These are phyloP conservation scores for Phytophthora kernoviae DNA, from an alignment of 352 stramenopile genomes.

Conservation along the genomic window DNA sequence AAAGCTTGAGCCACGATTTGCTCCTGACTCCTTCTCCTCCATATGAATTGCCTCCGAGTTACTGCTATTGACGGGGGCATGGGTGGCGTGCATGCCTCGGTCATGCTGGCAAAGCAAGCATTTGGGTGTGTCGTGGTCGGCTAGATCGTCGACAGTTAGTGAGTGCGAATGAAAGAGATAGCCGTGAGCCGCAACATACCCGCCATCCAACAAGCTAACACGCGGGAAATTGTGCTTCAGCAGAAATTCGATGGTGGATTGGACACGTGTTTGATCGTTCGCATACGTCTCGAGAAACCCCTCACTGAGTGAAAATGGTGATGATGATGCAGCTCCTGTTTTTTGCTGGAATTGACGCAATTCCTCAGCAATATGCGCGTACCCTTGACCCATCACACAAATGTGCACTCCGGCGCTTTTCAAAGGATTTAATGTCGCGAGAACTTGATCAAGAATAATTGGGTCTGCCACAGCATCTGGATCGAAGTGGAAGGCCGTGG, in stretches of 20 bases:
- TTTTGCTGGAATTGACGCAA: slow-evolving; percentile 48
- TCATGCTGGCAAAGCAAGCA: slow-evolving; percentile 75
- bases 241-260: slow-evolving; percentile 73
- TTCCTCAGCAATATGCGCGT: slow-evolving; percentile 67
- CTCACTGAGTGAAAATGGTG: slow-evolving; percentile 58
- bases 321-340: slow-evolving; percentile 20
- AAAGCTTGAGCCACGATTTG: slow-evolving; percentile 16
- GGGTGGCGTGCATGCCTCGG: slow-evolving; percentile 21
- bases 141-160: slow-evolving; percentile 70
- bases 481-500: slow-evolving; percentile 81
- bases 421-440: slow-evolving; percentile 66
- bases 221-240: slow-evolving; percentile 74
- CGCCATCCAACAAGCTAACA: slow-evolving; percentile 77
- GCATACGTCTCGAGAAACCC: slow-evolving; percentile 70
- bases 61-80: neutral
- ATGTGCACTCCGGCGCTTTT: slow-evolving; percentile 71
- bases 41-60: neutral
- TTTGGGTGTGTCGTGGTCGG: slow-evolving; percentile 68
- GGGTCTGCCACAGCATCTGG: slow-evolving; percentile 63
- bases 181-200: slow-evolving; percentile 66
- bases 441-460: slow-evolving; percentile 60
- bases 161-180: slow-evolving; percentile 53
- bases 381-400: slow-evolving; percentile 82
- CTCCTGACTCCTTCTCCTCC: slow-evolving; percentile 18
- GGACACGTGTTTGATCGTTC: slow-evolving; percentile 68